A percentile compares a stretch with the other conserved stretches of the same genome.
phyloP scores from a whole-genome alignment of 208 protist genomes.

The Wallacemonas sp. region DNA sequence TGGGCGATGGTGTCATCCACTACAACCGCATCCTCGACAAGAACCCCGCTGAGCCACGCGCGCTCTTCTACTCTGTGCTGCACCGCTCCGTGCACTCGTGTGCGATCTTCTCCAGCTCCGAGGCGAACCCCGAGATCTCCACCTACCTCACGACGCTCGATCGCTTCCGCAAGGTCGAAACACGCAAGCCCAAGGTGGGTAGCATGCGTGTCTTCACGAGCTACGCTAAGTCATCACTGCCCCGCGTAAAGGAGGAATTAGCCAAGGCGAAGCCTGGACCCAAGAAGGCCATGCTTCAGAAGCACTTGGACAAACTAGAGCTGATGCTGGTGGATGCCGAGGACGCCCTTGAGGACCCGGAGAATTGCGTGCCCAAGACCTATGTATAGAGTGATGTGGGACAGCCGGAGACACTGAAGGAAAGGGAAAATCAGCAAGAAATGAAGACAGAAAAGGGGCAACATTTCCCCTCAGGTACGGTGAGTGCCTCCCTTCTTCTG shows the following conservation, averaged over 20 bases:
- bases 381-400: slow-evolving; percentile 47
- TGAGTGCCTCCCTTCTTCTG: no score
- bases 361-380: slow-evolving; percentile 59
- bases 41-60: slow-evolving; percentile 77
- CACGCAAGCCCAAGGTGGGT: slow-evolving; percentile 57
- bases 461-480: no score
- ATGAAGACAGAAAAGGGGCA: not conserved
- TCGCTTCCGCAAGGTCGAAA: slow-evolving; percentile 69
- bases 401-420: no score
- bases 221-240: slow-evolving; percentile 47
- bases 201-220: slow-evolving; percentile 51
- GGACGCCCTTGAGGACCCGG: slow-evolving; percentile 56
- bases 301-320: slow-evolving; percentile 49
- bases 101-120: slow-evolving; percentile 43
- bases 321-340: slow-evolving; percentile 65
- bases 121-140: slow-evolving; percentile 31
- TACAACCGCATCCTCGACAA: slow-evolving; percentile 85
- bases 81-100: slow-evolving; percentile 62
- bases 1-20: slow-evolving; percentile 69
- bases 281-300: slow-evolving; percentile 39
- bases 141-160: slow-evolving; percentile 54
- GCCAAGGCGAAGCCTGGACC: slow-evolving; percentile 34
- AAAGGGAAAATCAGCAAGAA: slow-evolving; percentile 1
- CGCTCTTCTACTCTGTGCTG: slow-evolving; percentile 73
- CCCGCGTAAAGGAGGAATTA: slow-evolving; percentile 51